A percentile compares a stretch with the other conserved stretches of the same genome.
phyloP scores from a whole-genome alignment of 305 asterid genomes.

The Nicotiana rustica region DNA sequence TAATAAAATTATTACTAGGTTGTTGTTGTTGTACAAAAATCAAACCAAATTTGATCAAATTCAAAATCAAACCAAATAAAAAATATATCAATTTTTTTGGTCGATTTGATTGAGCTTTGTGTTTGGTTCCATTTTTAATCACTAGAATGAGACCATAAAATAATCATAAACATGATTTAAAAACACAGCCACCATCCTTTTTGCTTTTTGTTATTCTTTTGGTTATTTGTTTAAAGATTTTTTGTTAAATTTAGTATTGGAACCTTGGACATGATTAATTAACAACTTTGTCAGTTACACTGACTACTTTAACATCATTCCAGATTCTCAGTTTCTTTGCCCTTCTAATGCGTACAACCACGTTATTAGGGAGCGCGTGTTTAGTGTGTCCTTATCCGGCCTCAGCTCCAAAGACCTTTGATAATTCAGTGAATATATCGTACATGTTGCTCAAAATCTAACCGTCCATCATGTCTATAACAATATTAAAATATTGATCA shows the following conservation, averaged over 20 bases:
- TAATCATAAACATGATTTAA: not conserved
- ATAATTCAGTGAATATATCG: slow-evolving; percentile 4
- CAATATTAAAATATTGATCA: not conserved
- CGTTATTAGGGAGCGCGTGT: not conserved
- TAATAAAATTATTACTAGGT: no score
- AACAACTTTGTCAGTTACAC: slow-evolving; percentile 38
- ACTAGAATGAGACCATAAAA: not conserved
- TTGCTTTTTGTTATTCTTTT: not conserved
- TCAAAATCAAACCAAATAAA: no score
- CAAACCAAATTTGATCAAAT: no score
- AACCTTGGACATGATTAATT: slow-evolving; percentile 36
- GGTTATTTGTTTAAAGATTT: not conserved
- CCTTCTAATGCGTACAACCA: not conserved
- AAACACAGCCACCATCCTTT: not conserved
- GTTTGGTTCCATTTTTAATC: not conserved
- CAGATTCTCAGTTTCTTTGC: slow-evolving; percentile 36
- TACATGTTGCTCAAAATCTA: slow-evolving; percentile 15
- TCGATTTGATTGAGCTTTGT: no score
- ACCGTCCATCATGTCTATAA: not conserved
- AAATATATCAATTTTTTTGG: no score
- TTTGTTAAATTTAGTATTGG: slow-evolving; percentile 13
- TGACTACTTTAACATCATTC: slow-evolving; percentile 36
- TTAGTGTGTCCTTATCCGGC: slow-evolving; percentile 1
- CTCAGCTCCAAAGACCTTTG: slow-evolving; percentile 22
- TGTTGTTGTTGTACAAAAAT: no score